A percentile compares a stretch with the other conserved stretches of the same genome.
Evolutionary conservation across 208 protist species (phyloP).

Genomic region (Trichomonas tenax): DNA sequence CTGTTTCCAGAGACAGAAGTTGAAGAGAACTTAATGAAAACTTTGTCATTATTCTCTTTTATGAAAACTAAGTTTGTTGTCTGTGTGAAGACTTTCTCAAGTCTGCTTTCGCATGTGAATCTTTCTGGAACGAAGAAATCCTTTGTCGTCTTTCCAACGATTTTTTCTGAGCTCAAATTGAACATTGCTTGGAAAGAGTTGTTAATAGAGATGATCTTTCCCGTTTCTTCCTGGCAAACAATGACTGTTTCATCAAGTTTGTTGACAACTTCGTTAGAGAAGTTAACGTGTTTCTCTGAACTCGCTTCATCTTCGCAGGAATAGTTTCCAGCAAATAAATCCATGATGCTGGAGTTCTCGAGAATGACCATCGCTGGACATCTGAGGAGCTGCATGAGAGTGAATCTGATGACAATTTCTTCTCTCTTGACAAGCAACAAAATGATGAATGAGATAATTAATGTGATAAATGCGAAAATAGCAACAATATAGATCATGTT

Average conservation of each 20-base stretch:
- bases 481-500: background rate
- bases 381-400: background rate
- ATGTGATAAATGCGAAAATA: background rate
- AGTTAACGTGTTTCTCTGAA: background rate
- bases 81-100: background rate
- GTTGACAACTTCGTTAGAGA: background rate
- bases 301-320: background rate
- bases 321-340: background rate
- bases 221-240: background rate
- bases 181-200: background rate
- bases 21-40: background rate
- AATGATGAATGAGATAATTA: background rate
- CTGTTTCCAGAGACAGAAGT: background rate
- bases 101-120: background rate
- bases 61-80: background rate
- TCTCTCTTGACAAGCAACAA: background rate
- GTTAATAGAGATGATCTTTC: background rate
- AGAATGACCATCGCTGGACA: background rate
- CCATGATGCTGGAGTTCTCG: background rate
- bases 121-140: background rate
- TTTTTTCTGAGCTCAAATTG: background rate
- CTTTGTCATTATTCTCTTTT: background rate
- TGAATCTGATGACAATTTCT: background rate
- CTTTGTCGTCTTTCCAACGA: background rate
- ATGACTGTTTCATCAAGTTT: background rate